Base-by-base conservation (phyloP, 345 rosid species). In the Hibiscus trionum region DNA sequence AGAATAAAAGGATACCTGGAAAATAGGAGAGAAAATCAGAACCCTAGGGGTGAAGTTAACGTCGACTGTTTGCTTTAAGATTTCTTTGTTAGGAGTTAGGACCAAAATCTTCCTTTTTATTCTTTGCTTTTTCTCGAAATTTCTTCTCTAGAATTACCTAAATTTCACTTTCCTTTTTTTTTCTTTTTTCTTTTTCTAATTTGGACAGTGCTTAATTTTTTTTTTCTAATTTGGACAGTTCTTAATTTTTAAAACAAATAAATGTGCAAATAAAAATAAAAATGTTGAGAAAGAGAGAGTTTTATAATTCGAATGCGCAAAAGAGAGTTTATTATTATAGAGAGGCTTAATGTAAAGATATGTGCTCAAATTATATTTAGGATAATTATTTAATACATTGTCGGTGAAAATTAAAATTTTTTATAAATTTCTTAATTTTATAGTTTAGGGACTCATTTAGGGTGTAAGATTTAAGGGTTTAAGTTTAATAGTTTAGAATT, bases 1-100 rank as follows among this genome's bases (percentile, higher is more conserved):
- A 65, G 33, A 72, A 31, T 2, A 21, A 62, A 47, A 47, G 27
- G 46, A 29, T 26, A 57, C 31, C 72, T 56, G 76, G 56, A 65
- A 73, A 66, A 37, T 17, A 0, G n/a, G 71, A 73, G 58, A 55
- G 50, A 57, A 61, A 72, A 46, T n/a, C 2, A 29, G 42, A 66
- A 72, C 35, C 37, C 57, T 44, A 27, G 2, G 11, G 14, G 16
- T n/a, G 31, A n/a, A 4, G 42, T 55, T n/a, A 17, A 66, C 46
- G 66, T 42, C 46, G 35, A 14, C 59, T 27, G 9, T 49, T 49
- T 14, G 53, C 16, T 5, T 46, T 46, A 46, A 11, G 15, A 46
- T 14, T 46, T 46, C 31, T 29, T 35, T 35, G 37, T 3, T 49
- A 14, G 16, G 16, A 49, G 2, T 19, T 56, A 58, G 16, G 55